These are phyloP conservation scores for Pestalotiopsis fici DNA, from an alignment of 2,329 filamentous ascomycete species.

Conservation along the genomic window DNA sequence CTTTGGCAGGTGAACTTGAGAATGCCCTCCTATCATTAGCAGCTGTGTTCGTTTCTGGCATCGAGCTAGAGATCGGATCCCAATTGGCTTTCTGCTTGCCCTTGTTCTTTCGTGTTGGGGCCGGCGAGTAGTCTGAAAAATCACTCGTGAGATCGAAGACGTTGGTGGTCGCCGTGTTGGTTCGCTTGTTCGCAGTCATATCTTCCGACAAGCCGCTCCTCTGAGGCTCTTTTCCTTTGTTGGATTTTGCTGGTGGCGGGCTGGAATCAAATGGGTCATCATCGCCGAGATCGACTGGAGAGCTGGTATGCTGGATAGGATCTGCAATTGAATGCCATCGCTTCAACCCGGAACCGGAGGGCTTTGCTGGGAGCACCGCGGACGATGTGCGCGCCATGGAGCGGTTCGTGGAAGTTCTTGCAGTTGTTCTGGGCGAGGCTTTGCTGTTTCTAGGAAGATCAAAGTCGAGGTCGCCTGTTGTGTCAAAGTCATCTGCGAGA, in stretches of 20 bases:
- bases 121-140: slow-evolving; percentile 14
- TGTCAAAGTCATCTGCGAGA: slow-evolving; percentile 43
- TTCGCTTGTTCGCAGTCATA: neutral
- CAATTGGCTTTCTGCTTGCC: slow-evolving; percentile 24
- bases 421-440: slow-evolving; percentile 11
- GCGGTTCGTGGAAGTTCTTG: slow-evolving; percentile 5
- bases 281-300: slow-evolving; percentile 16
- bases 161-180: neutral
- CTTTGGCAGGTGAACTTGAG: slow-evolving; percentile 12
- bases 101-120: neutral
- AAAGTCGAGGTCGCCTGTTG: slow-evolving; percentile 37
- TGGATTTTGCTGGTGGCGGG: slow-evolving; percentile 20
- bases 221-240: neutral
- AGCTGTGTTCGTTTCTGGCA: slow-evolving; percentile 38
- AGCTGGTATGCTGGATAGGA: slow-evolving; percentile 29
- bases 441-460: slow-evolving; percentile 21
- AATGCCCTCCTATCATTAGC: slow-evolving; percentile 13
- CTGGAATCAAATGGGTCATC: slow-evolving; percentile 17
- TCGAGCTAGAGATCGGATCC: slow-evolving; percentile 57
- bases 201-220: neutral
- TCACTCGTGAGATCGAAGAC: slow-evolving; percentile 30
- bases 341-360: slow-evolving; percentile 10
- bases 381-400: slow-evolving; percentile 17
- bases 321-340: slow-evolving; percentile 24
- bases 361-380: slow-evolving; percentile 11